These are phyloP conservation scores for Endothia cerciana DNA, from an alignment of 2,329 filamentous ascomycete species.

Conservation along the genomic window DNA sequence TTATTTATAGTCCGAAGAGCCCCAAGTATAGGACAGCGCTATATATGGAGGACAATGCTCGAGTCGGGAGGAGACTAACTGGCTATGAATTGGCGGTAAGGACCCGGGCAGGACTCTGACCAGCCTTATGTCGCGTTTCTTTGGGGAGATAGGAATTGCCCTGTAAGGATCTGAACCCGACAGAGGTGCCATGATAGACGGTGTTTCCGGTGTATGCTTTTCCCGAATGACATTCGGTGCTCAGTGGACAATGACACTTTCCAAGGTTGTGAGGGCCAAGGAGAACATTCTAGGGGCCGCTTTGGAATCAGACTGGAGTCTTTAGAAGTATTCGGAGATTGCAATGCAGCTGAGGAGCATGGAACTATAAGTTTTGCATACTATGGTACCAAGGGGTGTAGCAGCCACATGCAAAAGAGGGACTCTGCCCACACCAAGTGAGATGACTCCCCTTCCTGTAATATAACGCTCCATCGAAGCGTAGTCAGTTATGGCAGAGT, in stretches of 20 bases:
- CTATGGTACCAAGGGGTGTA: not conserved
- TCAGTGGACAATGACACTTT: not conserved
- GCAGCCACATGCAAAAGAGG: not conserved
- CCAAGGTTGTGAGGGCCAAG: not conserved
- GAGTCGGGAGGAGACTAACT: not conserved
- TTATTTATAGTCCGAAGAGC: constrained; percentile 10
- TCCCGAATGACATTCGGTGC: too few species aligned
- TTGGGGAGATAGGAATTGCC: not conserved
- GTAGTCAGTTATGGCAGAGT: constrained; percentile 29
- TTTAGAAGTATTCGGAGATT: not conserved
- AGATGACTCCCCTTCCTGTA: not conserved
- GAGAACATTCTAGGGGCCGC: not conserved
- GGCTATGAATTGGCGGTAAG: constrained; percentile 1
- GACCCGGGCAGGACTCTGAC: not conserved
- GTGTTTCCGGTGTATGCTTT: too few species aligned
- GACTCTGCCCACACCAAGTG: not conserved
- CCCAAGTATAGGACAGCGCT: constrained; percentile 24
- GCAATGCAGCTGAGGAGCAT: not conserved
- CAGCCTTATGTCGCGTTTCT: not conserved
- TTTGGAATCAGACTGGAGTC: not conserved
- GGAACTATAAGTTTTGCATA: not conserved
- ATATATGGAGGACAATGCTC: constrained; percentile 18
- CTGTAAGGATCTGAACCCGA: not conserved
- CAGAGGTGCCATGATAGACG: too few species aligned
- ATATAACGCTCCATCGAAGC: too few species aligned